Evolutionary conservation across 495 filamentous ascomycete genomes (phyloP).

Genomic region (Achaetomiella virescens): DNA sequence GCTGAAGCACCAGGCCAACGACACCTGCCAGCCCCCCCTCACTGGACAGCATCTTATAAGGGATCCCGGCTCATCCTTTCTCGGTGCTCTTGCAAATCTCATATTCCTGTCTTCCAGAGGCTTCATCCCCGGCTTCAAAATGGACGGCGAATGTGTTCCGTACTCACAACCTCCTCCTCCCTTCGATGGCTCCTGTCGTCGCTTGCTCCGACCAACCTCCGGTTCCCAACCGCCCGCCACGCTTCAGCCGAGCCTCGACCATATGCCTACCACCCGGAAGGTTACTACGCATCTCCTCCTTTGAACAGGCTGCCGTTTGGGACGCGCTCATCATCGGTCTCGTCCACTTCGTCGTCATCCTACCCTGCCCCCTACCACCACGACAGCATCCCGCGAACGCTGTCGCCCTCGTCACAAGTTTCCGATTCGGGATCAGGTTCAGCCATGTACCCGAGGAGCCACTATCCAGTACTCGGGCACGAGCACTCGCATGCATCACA

Average conservation of each 20-base stretch:
- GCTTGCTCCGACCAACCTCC: background rate
- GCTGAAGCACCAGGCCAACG: background rate
- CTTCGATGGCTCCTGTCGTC: no score
- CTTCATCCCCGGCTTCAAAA: no score
- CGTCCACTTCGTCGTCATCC: constrained; percentile 21
- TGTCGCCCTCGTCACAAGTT: constrained; percentile 18
- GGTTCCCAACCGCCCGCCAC: background rate
- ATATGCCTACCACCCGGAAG: constrained; percentile 9
- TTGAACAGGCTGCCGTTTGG: constrained; percentile 3
- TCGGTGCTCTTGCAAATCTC: no score
- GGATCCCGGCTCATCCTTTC: background rate
- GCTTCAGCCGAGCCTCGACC: constrained; percentile 6
- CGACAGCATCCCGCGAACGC: constrained; percentile 12
- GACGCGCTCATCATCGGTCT: constrained; percentile 22
- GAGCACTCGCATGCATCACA: constrained; percentile 3
- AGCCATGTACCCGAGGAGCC: constrained; percentile 3
- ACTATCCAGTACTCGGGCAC: background rate
- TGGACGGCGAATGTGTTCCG: no score
- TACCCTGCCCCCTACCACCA: constrained; percentile 4
- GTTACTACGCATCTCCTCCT: constrained; percentile 1
- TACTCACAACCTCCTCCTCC: no score
- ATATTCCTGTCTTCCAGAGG: background rate
- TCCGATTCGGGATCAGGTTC: background rate
- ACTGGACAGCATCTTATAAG: background rate
- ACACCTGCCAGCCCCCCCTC: background rate